Conservation (phyloP, 139 green algal genomes). For the Auxenochlorella pyrenoidosa region DNA sequence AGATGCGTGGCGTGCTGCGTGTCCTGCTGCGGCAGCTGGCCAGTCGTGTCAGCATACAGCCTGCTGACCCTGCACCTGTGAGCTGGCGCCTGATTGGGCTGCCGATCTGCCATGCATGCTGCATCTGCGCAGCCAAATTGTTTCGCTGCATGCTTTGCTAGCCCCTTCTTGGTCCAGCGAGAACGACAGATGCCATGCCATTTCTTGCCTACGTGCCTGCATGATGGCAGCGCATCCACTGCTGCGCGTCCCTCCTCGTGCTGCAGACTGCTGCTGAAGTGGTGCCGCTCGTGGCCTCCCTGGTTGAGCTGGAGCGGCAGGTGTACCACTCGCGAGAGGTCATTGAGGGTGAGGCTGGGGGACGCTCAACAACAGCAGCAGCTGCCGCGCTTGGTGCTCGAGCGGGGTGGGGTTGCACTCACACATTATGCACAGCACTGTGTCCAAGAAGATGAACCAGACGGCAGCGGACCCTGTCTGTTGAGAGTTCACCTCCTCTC, state of each 20-base stretch:
- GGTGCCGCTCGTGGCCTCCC: constrained; percentile 27
- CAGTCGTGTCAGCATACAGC: background rate
- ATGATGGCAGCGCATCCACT: background rate
- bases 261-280: constrained; percentile 8
- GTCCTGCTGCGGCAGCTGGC: constrained; percentile 30
- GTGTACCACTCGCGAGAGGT: constrained; percentile 34
- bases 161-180: no score
- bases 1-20: constrained; percentile 13
- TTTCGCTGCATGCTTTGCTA: background rate
- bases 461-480: background rate
- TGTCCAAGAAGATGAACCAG: no score
- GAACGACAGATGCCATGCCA: no score
- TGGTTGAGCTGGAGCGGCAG: constrained; percentile 33
- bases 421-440: no score
- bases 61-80: constrained; percentile 14
- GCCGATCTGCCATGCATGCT: background rate
- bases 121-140: background rate
- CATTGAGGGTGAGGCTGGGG: background rate
- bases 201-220: background rate
- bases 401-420: no score
- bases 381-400: background rate
- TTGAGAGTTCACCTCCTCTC: background rate
- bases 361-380: no score
- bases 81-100: background rate
- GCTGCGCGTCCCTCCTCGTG: background rate